Evolutionary conservation across 768 basidiomycete genomes (phyloP), one percentile per base, ranked within the genome.

Genomic region (Mycena haematopus): DNA sequence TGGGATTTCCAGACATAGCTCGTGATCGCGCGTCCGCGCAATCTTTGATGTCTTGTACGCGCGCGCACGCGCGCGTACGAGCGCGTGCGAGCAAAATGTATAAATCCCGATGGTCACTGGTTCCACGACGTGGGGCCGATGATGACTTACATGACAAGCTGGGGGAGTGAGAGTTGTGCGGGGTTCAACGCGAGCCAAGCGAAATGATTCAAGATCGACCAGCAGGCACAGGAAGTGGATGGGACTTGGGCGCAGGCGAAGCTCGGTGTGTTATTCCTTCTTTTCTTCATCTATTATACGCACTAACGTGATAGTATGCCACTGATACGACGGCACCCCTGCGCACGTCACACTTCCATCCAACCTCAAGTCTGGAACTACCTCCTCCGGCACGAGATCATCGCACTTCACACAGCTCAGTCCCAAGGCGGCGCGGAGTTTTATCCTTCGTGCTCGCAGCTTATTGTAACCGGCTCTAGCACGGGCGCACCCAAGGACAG

Each of bases 121-220:
- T 60, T 67, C 45, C 71, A 72, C 56, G 56, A 68, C 51, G 63
- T 69, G 59, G 76, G 77, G 19, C 77, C 75, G 5, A 68, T 76
- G 59, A 71, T 77, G 67, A 77, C 76, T n/a, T 77, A 76, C 65
- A 67, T 78, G 66, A 76, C 84, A 0, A 65, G 73, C 27, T 86
- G 85, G 68, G 76, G 76, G 2, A 70, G 67, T 19, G 73, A 75
- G 0, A 72, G 76, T 1, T 85, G 85, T 66, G 75, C 76, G 54
- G 68, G 79, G 57, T 83, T 80, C 68, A 68, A 84, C 62, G 57
- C 80, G 1, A 73, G 73, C 33, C 62, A 76, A 22, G 82, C 82
- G 3, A 71, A 80, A 66, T 86, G 82, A 82, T 84, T 86, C 77
- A 85, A 86, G 80, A 80, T 84, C 62, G 70, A 73, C 45, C 72